A percentile compares a stretch with the other conserved stretches of the same genome.
Conservation (phyloP, 2,329 filamentous ascomycete species). For the Fusarium floridanum region DNA sequence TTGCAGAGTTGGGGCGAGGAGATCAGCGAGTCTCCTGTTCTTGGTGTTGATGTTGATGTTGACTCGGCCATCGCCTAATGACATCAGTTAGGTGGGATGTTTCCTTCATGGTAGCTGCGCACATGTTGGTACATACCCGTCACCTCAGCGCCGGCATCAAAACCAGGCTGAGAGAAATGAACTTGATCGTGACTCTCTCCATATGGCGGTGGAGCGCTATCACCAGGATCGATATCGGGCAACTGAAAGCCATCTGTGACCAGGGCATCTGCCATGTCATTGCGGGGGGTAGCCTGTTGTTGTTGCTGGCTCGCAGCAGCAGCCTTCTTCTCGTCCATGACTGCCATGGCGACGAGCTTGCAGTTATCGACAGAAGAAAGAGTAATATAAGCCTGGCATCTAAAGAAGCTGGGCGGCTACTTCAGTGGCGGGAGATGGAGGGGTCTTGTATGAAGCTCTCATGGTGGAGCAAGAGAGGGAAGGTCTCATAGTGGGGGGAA, state of each 20-base stretch:
- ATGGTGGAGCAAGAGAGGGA: slow-evolving; percentile 6
- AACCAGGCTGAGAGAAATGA: slow-evolving; percentile 71
- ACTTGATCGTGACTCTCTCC: slow-evolving; percentile 69
- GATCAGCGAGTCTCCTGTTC: slow-evolving; percentile 72
- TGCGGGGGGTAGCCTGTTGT: slow-evolving; percentile 23
- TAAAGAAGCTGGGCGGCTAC: neutral
- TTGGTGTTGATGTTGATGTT: slow-evolving; percentile 85
- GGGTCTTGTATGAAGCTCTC: slow-evolving; percentile 15
- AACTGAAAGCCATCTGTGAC: slow-evolving; percentile 57
- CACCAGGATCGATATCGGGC: slow-evolving; percentile 56
- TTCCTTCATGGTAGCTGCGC: neutral
- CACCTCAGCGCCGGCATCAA: slow-evolving; percentile 72
- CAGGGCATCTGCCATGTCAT: slow-evolving; percentile 45
- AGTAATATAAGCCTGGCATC: slow-evolving; percentile 6
- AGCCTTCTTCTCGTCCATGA: slow-evolving; percentile 46
- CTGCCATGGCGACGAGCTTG: slow-evolving; percentile 40
- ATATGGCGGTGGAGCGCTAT: slow-evolving; percentile 68
- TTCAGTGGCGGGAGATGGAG: neutral
- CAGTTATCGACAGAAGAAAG: neutral
- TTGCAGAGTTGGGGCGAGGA: slow-evolving; percentile 74
- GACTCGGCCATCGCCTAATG: slow-evolving; percentile 78
- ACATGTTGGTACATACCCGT: slow-evolving; percentile 63
- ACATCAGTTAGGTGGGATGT: slow-evolving; percentile 29
- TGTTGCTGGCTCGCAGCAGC: slow-evolving; percentile 39
- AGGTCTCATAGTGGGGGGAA: slow-evolving; percentile 10